Evolutionary conservation across 108 stramenopile genomes (phyloP), one percentile per base, ranked within the genome.

Genomic region (Cylindrotheca fusiformis): DNA sequence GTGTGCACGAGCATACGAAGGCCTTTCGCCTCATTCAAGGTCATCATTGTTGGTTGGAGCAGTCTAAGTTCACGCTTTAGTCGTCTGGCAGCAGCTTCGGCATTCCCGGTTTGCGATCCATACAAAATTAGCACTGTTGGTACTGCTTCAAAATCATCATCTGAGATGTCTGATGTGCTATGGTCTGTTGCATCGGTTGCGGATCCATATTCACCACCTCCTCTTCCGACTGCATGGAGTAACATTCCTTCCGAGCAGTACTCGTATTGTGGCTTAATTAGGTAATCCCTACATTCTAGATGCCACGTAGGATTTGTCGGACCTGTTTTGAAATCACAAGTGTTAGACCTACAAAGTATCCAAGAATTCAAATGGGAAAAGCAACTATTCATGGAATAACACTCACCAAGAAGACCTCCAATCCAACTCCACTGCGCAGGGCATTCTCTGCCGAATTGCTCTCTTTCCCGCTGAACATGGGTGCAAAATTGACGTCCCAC

Each of bases 371-470:
- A n/a, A n/a, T n/a, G n/a, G n/a, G n/a, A n/a, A n/a, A n/a, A n/a
- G n/a, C n/a, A n/a, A n/a, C n/a, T n/a, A n/a, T n/a, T n/a, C n/a
- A n/a, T n/a, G n/a, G n/a, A n/a, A n/a, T n/a, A n/a, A n/a, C n/a
- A n/a, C n/a, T n/a, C n/a, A n/a, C 67, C 75, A 1, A 45, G 17
- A 2, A 66, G 27, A 0, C 60, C 64, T 2, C 63, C 67, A 22
- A 68, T 71, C 75, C 75, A 69, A 55, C 55, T 52, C 75, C 75
- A 76, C 46, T 76, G 75, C 17, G 48, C 75, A 10, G 75, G 75
- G 41, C 67, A 68, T 28, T 76, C 75, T 24, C 75, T 1, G 18
- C 65, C 57, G n/a, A n/a, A n/a, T 20, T 26, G 22, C 29, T 67
- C 36, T 5, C 33, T 2, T 47, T 76, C 75, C 0, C 70, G 50